phyloP scores from a whole-genome alignment of 2,329 filamentous ascomycete genomes.

The Penicillium sp. region DNA sequence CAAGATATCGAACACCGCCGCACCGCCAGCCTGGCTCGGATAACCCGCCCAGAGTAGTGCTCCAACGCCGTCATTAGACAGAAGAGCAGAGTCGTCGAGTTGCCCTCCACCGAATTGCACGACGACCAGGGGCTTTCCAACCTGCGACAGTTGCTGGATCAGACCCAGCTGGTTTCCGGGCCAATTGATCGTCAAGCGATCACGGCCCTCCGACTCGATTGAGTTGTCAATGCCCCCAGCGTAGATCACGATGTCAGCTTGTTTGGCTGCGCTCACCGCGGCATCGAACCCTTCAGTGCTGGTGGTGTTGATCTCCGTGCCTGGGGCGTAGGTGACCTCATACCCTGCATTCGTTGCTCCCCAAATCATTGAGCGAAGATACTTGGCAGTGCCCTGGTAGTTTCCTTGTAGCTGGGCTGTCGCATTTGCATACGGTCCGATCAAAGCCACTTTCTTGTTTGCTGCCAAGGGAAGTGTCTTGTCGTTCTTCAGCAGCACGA shows the following conservation, averaged over 20 bases:
- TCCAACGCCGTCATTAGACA: conserved; percentile 30
- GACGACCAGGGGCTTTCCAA: conserved; percentile 21
- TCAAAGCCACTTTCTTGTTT: conserved; percentile 44
- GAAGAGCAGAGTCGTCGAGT: conserved; percentile 33
- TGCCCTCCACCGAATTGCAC: conserved; percentile 36
- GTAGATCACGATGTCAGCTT: conserved; percentile 43
- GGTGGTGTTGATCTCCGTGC: background rate
- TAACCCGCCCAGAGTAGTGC: conserved; percentile 39
- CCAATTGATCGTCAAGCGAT: background rate
- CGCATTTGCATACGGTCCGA: conserved; percentile 54
- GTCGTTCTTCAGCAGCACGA: conserved; percentile 49
- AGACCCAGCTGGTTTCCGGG: conserved; percentile 2
- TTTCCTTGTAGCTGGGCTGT: conserved; percentile 53
- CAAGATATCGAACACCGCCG: conserved; percentile 36
- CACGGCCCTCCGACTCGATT: conserved; percentile 11
- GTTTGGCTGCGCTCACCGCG: conserved; percentile 35
- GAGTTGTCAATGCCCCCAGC: conserved; percentile 32
- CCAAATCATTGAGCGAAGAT: conserved; percentile 3
- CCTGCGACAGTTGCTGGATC: background rate
- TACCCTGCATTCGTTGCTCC: background rate
- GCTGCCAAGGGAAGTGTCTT: conserved; percentile 40
- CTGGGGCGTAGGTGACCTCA: background rate
- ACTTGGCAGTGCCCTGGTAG: conserved; percentile 50
- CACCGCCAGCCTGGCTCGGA: conserved; percentile 37
- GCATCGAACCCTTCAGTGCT: background rate